These are phyloP conservation scores for Neurospora pannonica DNA, from an alignment of 495 filamentous ascomycete genomes.

Conservation along the genomic window DNA sequence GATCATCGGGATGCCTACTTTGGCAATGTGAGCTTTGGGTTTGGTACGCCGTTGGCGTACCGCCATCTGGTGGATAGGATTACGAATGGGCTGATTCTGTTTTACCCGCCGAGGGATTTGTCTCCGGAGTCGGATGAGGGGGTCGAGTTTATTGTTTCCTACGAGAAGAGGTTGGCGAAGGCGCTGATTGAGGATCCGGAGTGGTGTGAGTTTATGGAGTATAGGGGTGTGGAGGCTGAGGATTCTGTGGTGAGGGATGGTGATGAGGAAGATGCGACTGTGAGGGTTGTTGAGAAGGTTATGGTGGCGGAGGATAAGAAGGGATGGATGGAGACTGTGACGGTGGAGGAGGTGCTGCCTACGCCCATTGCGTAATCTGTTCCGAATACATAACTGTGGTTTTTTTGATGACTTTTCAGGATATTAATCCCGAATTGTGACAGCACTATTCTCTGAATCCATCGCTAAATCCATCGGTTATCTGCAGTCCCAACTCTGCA, in stretches of 20 bases:
- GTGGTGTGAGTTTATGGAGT: slow-evolving; percentile 33
- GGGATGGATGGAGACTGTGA: background rate
- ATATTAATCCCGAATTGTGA: background rate
- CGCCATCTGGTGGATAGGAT: slow-evolving; percentile 19
- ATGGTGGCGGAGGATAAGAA: background rate
- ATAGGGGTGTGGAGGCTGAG: slow-evolving; percentile 17
- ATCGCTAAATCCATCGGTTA: background rate
- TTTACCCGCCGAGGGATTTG: slow-evolving; percentile 19
- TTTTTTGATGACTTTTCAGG: background rate
- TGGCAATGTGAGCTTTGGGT: slow-evolving; percentile 22
- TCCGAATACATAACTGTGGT: background rate
- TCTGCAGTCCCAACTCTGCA: background rate
- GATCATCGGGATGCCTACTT: slow-evolving; percentile 23
- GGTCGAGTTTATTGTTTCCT: slow-evolving; percentile 31
- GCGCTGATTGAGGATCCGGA: slow-evolving; percentile 30
- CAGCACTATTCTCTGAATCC: too few relatives aligned
- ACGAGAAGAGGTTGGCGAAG: slow-evolving; percentile 27
- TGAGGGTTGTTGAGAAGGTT: background rate
- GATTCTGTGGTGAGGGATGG: background rate
- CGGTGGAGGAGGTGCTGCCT: background rate
- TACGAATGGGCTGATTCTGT: slow-evolving; percentile 17
- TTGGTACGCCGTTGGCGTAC: slow-evolving; percentile 17
- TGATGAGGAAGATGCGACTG: background rate
- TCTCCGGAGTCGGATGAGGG: slow-evolving; percentile 30
- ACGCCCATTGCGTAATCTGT: background rate